Conservation (phyloP, 352 stramenopile genomes). For the Phytophthora pisi region DNA sequence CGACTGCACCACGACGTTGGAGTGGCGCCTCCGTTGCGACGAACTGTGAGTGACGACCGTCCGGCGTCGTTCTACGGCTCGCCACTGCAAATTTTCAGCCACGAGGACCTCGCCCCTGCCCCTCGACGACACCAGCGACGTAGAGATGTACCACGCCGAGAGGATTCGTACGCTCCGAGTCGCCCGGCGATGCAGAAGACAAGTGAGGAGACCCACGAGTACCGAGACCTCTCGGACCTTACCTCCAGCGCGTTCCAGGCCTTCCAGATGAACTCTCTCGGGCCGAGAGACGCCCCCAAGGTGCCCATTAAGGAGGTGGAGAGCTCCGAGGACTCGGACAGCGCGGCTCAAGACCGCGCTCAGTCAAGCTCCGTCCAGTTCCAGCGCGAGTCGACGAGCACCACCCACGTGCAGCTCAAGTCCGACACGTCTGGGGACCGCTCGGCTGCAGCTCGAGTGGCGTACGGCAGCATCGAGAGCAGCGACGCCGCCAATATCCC, state of each 20-base stretch:
- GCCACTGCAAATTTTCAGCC: conserved; percentile 17
- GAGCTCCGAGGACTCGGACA: conserved; percentile 28
- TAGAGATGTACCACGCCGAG: background rate
- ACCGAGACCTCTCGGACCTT: conserved; percentile 67
- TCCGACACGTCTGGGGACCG: conserved; percentile 22
- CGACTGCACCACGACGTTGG: conserved; percentile 21
- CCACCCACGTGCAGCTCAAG: conserved; percentile 23
- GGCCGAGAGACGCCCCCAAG: conserved; percentile 26
- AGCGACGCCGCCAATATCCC: conserved; percentile 27
- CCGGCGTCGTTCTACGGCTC: conserved; percentile 25
- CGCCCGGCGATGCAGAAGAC: conserved; percentile 11
- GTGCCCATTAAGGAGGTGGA: conserved; percentile 19
- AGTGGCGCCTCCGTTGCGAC: conserved; percentile 21
- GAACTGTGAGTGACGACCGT: conserved; percentile 34
- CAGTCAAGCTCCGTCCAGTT: conserved; percentile 18
- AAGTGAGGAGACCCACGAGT: conserved; percentile 37
- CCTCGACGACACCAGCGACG: conserved; percentile 13
- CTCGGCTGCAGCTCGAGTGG: conserved; percentile 21
- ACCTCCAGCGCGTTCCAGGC: conserved; percentile 68
- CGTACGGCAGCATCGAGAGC: conserved; percentile 40
- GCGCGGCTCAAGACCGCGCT: conserved; percentile 26
- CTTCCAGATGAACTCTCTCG: conserved; percentile 53
- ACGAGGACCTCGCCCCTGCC: conserved; percentile 7
- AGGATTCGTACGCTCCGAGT: conserved; percentile 3
- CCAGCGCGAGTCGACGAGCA: conserved; percentile 36